Evolutionary conservation across 495 filamentous ascomycete species (phyloP), one percentile per base, ranked within the genome.

Genomic region (Jackrogersella multiformis): DNA sequence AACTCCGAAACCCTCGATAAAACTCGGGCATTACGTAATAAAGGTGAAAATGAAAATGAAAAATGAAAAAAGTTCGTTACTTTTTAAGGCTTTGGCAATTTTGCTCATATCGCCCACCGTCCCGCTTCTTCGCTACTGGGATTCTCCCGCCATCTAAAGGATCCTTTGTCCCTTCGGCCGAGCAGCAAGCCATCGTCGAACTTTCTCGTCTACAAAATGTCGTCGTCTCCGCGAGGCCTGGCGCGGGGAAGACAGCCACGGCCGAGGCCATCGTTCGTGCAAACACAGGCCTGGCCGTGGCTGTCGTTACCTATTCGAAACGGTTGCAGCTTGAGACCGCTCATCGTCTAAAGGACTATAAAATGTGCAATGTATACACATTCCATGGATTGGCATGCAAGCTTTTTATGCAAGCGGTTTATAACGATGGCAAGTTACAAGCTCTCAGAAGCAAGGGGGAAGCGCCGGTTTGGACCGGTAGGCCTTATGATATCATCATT

Each of bases 191-290:
- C 9, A 51, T 51, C 10, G 28, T 51, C 16, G 9, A 51, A 4
- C 46, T 32, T 32, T 51, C 46, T 34, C 46, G 46, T 18, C 26
- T 18, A 15, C 46, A 51, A 16, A 51, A 51, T 51, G 46, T 51
- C 4, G 46, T 51, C 15, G 46, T 51, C 24, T 51, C 46, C 8
- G 46, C 46, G 28, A 51, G 46, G n/a, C 46, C 46, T n/a, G 46
- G 46, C n/a, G 46, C 46, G 1, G 46, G 46, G 15, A 51, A 51
- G 28, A 51, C 46, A 32, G 46, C 46, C 10, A 51, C 46, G 7
- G 46, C 46, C 9, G 46, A 51, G 28, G 46, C 46, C n/a, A 51
- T 51, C 15, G 46, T 51, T 30, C 26, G n/a, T 20, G 46, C 46
- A 32, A 51, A 51, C 16, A 24, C 46, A 16, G 28, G 28, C n/a